Conservation (phyloP, 2,329 filamentous ascomycete species). For the Xenoacremonium recifei region DNA sequence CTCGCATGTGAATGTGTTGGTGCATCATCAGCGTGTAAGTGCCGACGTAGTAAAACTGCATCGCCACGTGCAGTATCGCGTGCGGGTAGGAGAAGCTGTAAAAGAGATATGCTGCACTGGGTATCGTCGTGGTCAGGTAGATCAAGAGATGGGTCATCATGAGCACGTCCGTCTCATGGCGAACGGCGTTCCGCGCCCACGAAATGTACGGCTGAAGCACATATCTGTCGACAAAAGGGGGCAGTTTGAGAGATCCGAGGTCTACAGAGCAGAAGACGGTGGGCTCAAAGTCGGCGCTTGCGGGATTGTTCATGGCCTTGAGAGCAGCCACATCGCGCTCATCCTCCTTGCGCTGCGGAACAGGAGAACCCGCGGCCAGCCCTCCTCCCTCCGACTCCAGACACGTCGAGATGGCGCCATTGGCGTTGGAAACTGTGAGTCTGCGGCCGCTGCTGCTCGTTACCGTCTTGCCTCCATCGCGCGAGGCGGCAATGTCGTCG, state of each 20-base stretch:
- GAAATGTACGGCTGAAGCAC: slow-evolving; percentile 60
- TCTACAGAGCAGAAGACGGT: slow-evolving; percentile 44
- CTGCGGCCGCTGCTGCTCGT: slow-evolving; percentile 1
- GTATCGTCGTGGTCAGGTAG: slow-evolving; percentile 68
- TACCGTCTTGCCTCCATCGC: neutral
- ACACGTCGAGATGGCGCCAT: slow-evolving; percentile 6
- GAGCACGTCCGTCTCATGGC: slow-evolving; percentile 69
- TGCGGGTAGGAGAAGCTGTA: slow-evolving; percentile 66
- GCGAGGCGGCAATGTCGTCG: slow-evolving; percentile 31
- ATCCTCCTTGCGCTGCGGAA: neutral
- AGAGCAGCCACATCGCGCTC: slow-evolving; percentile 20
- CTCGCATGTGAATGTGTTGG: slow-evolving; percentile 78
- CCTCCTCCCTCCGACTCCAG: too few relatives aligned
- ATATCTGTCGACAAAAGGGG: slow-evolving; percentile 42
- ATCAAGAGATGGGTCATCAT: slow-evolving; percentile 75
- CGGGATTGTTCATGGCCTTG: slow-evolving; percentile 41
- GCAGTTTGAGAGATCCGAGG: slow-evolving; percentile 34
- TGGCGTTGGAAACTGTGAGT: neutral
- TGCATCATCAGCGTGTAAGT: slow-evolving; percentile 81
- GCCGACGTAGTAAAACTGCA: slow-evolving; percentile 69
- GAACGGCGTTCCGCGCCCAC: slow-evolving; percentile 55
- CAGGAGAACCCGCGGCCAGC: neutral
- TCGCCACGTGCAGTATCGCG: slow-evolving; percentile 61
- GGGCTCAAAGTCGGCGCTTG: slow-evolving; percentile 41
- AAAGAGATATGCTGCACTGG: slow-evolving; percentile 66